phyloP scores from a whole-genome alignment of 2,329 filamentous ascomycete species.

The Cordyceps farinosa region DNA sequence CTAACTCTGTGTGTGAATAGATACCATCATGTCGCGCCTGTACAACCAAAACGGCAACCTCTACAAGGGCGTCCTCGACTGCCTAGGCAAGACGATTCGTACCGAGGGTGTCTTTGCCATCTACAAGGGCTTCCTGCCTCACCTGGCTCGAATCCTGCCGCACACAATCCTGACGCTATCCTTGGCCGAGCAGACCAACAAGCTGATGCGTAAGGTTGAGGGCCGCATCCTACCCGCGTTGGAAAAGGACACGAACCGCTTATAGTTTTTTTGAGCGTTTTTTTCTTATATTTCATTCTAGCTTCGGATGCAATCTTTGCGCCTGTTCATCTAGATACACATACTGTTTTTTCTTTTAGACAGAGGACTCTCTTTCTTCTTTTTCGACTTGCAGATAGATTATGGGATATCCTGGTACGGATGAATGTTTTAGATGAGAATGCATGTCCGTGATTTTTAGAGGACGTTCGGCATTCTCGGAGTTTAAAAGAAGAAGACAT shows the following conservation, averaged over 20 bases:
- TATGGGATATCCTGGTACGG: slow-evolving; percentile 5
- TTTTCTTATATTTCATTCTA: background rate
- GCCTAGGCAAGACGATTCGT: slow-evolving; percentile 81
- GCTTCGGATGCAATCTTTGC: background rate
- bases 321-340: background rate
- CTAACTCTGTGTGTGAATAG: slow-evolving; percentile 33
- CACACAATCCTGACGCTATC: slow-evolving; percentile 93
- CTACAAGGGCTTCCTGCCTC: slow-evolving; percentile 96
- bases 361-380: background rate
- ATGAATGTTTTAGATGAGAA: slow-evolving; percentile 3
- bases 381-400: slow-evolving; percentile 17
- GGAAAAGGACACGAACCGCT: slow-evolving; percentile 27
- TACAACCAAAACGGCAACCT: slow-evolving; percentile 98
- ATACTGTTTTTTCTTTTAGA: slow-evolving; percentile 12
- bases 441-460: background rate
- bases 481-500: slow-evolving; percentile 6
- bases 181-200: slow-evolving; percentile 95
- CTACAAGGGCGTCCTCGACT: slow-evolving; percentile 92
- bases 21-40: slow-evolving; percentile 97
- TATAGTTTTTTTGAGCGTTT: background rate
- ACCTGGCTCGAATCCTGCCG: slow-evolving; percentile 88
- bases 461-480: slow-evolving; percentile 4
- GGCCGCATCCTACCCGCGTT: slow-evolving; percentile 46
- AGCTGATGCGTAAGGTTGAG: slow-evolving; percentile 80
- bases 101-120: slow-evolving; percentile 90